Conservation (phyloP, 306 rosid genomes). For the Trifolium subterraneum region DNA sequence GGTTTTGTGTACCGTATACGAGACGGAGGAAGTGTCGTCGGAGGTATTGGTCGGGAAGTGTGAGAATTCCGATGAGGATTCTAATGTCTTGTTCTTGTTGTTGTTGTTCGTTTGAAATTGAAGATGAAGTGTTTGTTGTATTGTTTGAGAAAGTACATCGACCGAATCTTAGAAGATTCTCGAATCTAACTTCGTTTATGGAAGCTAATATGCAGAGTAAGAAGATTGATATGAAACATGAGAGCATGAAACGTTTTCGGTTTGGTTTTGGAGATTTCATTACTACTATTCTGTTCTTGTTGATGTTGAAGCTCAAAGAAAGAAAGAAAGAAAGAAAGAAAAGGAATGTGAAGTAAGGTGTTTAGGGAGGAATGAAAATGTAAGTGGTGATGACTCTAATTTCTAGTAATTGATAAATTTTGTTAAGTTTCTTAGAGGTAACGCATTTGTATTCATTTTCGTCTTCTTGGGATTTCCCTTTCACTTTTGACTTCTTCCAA, state of each 20-base stretch:
- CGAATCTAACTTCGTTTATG: conserved; percentile 69
- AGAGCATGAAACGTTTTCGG: conserved; percentile 51
- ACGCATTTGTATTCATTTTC: conserved; percentile 60
- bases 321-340: neutral
- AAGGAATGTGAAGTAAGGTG: neutral
- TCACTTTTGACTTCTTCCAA: conserved; percentile 49
- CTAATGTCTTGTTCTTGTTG: conserved; percentile 56
- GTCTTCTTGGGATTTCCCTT: conserved; percentile 51
- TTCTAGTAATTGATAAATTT: conserved; percentile 26
- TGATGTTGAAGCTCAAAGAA: neutral
- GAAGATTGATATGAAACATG: conserved; percentile 57
- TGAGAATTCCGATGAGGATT: conserved; percentile 78
- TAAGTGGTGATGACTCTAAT: conserved; percentile 4
- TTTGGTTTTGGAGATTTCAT: conserved; percentile 48
- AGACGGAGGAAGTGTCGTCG: conserved; percentile 93
- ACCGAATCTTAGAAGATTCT: conserved; percentile 49
- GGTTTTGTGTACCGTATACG: conserved; percentile 75
- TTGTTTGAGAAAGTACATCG: conserved; percentile 44
- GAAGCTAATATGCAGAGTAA: conserved; percentile 76
- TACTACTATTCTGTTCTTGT: conserved; percentile 18
- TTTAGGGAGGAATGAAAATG: neutral
- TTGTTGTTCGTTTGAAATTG: neutral
- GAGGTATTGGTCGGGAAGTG: conserved; percentile 91
- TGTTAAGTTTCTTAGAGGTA: conserved; percentile 50
- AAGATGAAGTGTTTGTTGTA: conserved; percentile 13